Conservation (phyloP, 2,329 filamentous ascomycete genomes). For the Mariannaea elegans region DNA sequence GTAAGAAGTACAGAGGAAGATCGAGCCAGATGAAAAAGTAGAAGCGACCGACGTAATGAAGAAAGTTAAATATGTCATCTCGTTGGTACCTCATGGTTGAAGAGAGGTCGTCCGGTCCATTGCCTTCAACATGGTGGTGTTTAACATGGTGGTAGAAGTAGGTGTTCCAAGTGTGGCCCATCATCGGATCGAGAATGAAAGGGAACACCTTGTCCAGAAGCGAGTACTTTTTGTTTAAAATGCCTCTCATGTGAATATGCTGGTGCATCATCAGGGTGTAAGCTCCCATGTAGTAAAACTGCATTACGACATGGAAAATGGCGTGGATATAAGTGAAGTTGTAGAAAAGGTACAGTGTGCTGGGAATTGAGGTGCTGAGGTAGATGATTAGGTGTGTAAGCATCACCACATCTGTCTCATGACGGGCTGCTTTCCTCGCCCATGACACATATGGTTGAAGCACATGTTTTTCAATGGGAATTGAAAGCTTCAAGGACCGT, state of each 20-base stretch:
- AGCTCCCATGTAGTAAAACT: conserved; percentile 73
- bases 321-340: conserved; percentile 75
- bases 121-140: conserved; percentile 84
- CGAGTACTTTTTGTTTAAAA: conserved; percentile 64
- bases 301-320: conserved; percentile 70
- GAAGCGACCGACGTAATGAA: conserved; percentile 79
- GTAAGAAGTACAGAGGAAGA: conserved; percentile 76
- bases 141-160: conserved; percentile 90
- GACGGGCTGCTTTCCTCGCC: conserved; percentile 66
- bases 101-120: conserved; percentile 79
- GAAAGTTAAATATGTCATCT: conserved; percentile 71
- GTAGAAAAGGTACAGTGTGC: conserved; percentile 70
- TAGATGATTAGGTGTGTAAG: conserved; percentile 80
- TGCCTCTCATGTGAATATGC: conserved; percentile 80
- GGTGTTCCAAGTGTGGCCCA: conserved; percentile 86
- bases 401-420: conserved; percentile 79
- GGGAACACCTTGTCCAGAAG: conserved; percentile 73
- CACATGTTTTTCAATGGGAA: conserved; percentile 56
- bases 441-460: conserved; percentile 67
- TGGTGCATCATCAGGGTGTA: conserved; percentile 88
- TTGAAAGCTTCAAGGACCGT: conserved; percentile 46
- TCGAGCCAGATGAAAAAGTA: conserved; percentile 79
- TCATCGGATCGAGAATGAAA: conserved; percentile 77
- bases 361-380: conserved; percentile 73
- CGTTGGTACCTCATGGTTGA: conserved; percentile 81